These are phyloP conservation scores for Corylus heterophylla DNA, from an alignment of 306 rosid genomes.

Conservation along the genomic window DNA sequence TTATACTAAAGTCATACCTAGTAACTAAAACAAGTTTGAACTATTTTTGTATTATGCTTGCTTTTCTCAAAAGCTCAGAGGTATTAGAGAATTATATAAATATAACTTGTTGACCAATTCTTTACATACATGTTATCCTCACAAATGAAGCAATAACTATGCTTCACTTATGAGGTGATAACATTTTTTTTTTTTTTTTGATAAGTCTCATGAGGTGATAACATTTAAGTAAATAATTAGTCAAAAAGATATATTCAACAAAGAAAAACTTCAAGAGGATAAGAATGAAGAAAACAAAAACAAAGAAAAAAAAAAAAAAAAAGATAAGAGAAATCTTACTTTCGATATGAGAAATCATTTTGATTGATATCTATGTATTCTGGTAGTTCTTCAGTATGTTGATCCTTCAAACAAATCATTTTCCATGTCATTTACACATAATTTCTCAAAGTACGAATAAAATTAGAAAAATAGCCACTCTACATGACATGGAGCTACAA, in stretches of 20 bases:
- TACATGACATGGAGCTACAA: background rate
- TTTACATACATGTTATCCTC: background rate
- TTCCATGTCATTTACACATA: conserved; percentile 24
- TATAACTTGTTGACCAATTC: too few species aligned
- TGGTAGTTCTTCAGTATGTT: conserved; percentile 50
- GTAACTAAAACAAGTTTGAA: background rate
- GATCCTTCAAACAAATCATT: conserved; percentile 54
- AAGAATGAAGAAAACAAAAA: background rate
- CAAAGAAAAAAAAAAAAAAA: background rate
- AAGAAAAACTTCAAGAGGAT: background rate
- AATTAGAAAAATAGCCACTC: conserved; percentile 1
- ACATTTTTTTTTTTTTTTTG: background rate
- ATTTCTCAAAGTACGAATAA: background rate
- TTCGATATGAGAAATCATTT: conserved; percentile 71
- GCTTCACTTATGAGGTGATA: background rate
- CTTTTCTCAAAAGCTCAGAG: background rate
- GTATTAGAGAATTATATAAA: background rate
- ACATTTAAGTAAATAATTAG: conserved; percentile 1
- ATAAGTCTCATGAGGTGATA: background rate
- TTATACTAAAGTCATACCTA: background rate
- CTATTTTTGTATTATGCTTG: background rate
- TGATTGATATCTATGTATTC: conserved; percentile 53
- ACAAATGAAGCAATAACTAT: background rate
- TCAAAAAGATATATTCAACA: background rate
- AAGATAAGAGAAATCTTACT: conserved; percentile 38